These are phyloP conservation scores for Camellia sinensis DNA, from an alignment of 148 eudicot genomes.

Conservation along the genomic window DNA sequence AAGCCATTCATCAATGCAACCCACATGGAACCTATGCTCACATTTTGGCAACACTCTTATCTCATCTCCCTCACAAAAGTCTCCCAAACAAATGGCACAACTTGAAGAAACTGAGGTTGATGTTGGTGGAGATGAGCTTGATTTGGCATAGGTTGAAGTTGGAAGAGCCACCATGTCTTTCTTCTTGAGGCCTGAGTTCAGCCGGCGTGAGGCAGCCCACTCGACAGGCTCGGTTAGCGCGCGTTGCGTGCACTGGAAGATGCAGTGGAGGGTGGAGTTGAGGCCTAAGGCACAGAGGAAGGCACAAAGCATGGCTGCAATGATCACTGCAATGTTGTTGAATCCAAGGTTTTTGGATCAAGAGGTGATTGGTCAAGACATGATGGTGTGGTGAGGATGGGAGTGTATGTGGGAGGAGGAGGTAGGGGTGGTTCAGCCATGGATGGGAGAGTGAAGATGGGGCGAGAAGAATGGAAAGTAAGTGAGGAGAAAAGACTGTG, in stretches of 20 bases:
- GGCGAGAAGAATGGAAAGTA: background rate
- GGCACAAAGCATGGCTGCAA: constrained; percentile 21
- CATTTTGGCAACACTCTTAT: constrained; percentile 33
- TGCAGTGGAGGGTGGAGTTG: constrained; percentile 20
- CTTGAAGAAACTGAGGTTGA: constrained; percentile 3
- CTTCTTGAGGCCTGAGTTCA: constrained; percentile 21
- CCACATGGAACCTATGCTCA: constrained; percentile 31
- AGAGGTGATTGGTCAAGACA: constrained; percentile 4
- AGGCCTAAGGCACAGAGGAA: constrained; percentile 19
- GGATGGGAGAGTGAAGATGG: background rate
- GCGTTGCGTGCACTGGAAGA: constrained; percentile 7
- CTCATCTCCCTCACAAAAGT: constrained; percentile 25
- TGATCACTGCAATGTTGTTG: constrained; percentile 19
- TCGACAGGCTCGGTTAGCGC: constrained; percentile 7
- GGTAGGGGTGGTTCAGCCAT: constrained; percentile 18
- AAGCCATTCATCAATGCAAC: constrained; percentile 32
- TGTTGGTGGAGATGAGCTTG: background rate
- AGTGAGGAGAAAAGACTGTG: background rate
- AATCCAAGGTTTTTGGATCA: background rate
- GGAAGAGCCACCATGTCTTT: constrained; percentile 19
- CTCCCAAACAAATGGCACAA: constrained; percentile 30
- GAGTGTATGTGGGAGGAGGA: constrained; percentile 5
- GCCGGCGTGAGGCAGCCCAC: constrained; percentile 8
- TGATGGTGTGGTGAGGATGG: constrained; percentile 6
- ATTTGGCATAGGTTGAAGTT: constrained; percentile 4